Base-by-base conservation (phyloP, 2,329 filamentous ascomycete species). In the Phialophora verrucosa region DNA sequence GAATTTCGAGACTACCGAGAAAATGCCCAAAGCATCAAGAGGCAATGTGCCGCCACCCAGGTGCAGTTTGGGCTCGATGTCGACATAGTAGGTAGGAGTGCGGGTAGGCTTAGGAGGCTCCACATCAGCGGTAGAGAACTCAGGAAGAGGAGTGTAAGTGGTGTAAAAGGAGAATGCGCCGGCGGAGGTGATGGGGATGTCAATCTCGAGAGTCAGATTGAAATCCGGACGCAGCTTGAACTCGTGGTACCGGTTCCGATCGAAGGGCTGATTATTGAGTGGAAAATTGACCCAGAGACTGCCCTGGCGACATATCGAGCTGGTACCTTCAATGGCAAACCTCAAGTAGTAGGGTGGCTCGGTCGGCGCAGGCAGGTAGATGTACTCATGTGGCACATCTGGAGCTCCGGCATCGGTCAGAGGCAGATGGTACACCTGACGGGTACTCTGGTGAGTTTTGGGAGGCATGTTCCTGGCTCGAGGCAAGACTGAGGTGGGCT, bases 281-380 rank as follows among this genome's bases (percentile, higher is more conserved):
- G 95, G 95, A 67, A 98, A 91, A 78, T 99, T 99, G 75, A 97
- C 90, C 94, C 95, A 99, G 69, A 99, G 84, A 76, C 91, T 97
- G 66, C 96, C 95, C 80, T 97, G 85, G 72, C 93, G 88, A 79
- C 93, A 97, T 83, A 99, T 95, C 69, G 94, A 97, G 76, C 94
- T 74, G 23, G 72, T 69, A 23, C 72, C 72, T 59, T 74, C 72
- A 35, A 74, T 72, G 27, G 72, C 70, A 62, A 74, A 72, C 38
- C 72, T 62, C 23, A 74, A 61, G 44, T 61, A 86, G 74, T 98
- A 90, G 50, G 90, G 77, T 14, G 84, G 90, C n/a, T 90, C 85
- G 49, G 84, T 86, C 20, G 91, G 89, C 20, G 95, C 89, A 0
- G 93, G 90, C 51, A 99, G 84, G 78, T 97, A 97, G 74, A 98